These are phyloP conservation scores for Chlorociboria aeruginascens DNA, from an alignment of 495 filamentous ascomycete species.

Conservation along the genomic window DNA sequence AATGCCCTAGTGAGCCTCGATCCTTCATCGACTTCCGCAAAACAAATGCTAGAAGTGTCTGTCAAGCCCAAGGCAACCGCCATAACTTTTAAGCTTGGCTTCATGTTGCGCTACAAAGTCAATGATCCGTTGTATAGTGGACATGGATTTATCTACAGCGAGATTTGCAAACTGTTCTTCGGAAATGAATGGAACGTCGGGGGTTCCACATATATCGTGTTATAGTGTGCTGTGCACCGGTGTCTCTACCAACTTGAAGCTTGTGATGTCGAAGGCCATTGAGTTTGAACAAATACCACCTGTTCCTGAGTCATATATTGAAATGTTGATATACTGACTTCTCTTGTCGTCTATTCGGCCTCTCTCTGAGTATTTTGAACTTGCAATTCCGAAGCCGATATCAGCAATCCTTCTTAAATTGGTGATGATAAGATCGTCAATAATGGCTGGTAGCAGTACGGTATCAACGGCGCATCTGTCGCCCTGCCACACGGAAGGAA, in stretches of 20 bases:
- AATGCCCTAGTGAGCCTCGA: background rate
- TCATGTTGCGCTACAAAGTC: conserved; percentile 25
- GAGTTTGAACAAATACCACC: conserved; percentile 17
- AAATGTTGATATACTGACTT: conserved; percentile 4
- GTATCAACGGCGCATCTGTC: conserved; percentile 2
- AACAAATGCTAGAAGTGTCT: conserved; percentile 5
- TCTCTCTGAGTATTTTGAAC: background rate
- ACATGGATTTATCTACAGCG: background rate
- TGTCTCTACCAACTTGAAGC: background rate
- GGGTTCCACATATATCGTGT: conserved; percentile 19
- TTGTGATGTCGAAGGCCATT: conserved; percentile 11
- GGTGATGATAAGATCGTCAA: background rate
- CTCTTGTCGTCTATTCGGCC: conserved; percentile 6
- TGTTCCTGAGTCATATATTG: conserved; percentile 13
- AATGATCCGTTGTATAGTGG: conserved; percentile 6
- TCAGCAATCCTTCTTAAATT: background rate
- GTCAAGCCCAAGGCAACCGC: conserved; percentile 16
- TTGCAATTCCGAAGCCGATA: background rate
- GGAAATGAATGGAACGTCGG: conserved; percentile 15
- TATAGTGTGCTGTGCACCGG: conserved; percentile 8
- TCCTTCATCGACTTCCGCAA: background rate
- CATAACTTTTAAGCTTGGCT: conserved; percentile 19
- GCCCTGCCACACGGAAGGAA: conserved; percentile 8
- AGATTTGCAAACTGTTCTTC: conserved; percentile 13
- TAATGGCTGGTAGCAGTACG: background rate